Conservation (phyloP, 345 rosid genomes). For the Populus pruinosa region DNA sequence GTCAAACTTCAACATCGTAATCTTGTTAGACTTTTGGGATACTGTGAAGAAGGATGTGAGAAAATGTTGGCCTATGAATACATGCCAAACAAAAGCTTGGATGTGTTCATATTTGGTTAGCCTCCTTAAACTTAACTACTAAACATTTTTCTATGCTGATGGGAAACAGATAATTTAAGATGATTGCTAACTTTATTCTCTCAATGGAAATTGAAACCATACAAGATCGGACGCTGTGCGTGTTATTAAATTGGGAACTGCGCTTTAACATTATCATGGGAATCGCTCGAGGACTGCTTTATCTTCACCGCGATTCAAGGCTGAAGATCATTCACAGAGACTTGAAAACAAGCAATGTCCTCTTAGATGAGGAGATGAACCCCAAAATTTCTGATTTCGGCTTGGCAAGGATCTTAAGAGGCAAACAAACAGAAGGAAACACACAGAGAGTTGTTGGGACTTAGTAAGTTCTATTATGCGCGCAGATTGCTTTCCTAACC, state of each 20-base stretch:
- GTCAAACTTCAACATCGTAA: slow-evolving; percentile 59
- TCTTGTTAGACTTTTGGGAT: slow-evolving; percentile 55
- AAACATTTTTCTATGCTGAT: background rate
- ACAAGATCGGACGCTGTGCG: slow-evolving; percentile 2
- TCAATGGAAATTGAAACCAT: background rate
- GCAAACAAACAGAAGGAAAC: slow-evolving; percentile 19
- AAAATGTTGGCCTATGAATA: slow-evolving; percentile 55
- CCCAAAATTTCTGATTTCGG: slow-evolving; percentile 29
- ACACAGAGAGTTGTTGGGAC: slow-evolving; percentile 23
- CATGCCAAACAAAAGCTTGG: slow-evolving; percentile 62
- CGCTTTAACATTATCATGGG: slow-evolving; percentile 22
- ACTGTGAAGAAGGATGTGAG: slow-evolving; percentile 42
- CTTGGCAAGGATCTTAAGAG: slow-evolving; percentile 25
- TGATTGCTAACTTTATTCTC: background rate
- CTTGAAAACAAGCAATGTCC: slow-evolving; percentile 23
- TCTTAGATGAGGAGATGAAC: slow-evolving; percentile 18
- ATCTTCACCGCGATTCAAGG: slow-evolving; percentile 30
- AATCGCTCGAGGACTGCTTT: slow-evolving; percentile 22
- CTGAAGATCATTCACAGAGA: slow-evolving; percentile 29
- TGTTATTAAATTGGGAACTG: slow-evolving; percentile 13
- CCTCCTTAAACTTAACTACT: background rate
- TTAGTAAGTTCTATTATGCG: slow-evolving; percentile 7
- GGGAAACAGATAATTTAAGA: background rate
- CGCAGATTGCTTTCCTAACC: too few relatives aligned
- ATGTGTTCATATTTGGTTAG: slow-evolving; percentile 53